phyloP scores from a whole-genome alignment of 345 rosid species.

The Carallia brachiata region DNA sequence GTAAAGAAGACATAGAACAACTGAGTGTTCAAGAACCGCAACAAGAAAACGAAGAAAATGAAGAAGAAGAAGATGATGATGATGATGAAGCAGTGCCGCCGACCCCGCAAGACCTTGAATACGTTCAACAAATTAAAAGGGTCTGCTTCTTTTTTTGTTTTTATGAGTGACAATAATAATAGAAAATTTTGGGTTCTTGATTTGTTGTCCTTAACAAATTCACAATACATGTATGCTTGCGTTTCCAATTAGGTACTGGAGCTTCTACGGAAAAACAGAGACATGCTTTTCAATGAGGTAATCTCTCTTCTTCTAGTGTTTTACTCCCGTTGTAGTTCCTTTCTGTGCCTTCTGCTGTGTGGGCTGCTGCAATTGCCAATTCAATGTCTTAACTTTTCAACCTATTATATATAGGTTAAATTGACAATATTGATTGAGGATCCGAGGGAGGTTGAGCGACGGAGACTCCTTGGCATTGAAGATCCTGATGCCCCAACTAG shows the following conservation, averaged over 20 bases:
- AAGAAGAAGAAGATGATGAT: conserved; percentile 7
- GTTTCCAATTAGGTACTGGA: conserved; percentile 52
- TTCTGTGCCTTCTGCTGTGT: not conserved
- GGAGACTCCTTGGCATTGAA: conserved; percentile 82
- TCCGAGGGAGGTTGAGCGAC: conserved; percentile 82
- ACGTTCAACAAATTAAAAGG: conserved; percentile 41
- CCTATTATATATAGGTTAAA: conserved; percentile 49
- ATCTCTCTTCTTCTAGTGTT: not conserved
- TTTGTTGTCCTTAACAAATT: no score
- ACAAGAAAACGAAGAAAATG: conserved; percentile 15
- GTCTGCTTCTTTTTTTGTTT: conserved; percentile 17
- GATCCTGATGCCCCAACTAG: conserved; percentile 72
- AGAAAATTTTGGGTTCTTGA: not conserved
- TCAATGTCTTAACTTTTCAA: conserved; percentile 6
- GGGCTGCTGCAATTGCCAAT: not conserved
- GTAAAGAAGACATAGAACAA: conserved; percentile 37
- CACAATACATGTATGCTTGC: not conserved
- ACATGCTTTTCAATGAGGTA: conserved; percentile 89
- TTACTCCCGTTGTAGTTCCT: not conserved
- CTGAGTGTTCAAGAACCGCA: conserved; percentile 21
- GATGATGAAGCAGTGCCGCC: conserved; percentile 29
- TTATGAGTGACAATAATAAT: not conserved
- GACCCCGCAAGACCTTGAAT: conserved; percentile 39
- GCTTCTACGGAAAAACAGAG: conserved; percentile 80
- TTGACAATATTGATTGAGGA: conserved; percentile 86